Percentiles rank a stretch among this genome's conserved stretches.
Conservation (phyloP, 2,329 filamentous ascomycete species). For the Fusarium sp. region DNA sequence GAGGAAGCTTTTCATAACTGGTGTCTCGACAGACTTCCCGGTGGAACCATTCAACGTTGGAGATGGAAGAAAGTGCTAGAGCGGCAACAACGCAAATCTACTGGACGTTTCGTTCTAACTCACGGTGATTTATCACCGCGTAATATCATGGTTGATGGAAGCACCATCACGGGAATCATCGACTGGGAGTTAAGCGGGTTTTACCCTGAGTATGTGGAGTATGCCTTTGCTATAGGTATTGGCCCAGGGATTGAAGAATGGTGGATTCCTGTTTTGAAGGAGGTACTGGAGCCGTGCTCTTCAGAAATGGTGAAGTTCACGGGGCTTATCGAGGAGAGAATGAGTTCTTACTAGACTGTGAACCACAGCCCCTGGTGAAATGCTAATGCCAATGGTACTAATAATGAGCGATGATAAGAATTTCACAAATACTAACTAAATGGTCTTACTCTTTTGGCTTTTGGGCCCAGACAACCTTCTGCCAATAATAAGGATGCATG, state of each 20-base stretch:
- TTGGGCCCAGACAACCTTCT: constrained; percentile 27
- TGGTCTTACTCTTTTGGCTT: constrained; percentile 2
- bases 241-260: background rate
- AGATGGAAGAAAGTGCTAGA: background rate
- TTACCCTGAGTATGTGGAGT: constrained; percentile 1
- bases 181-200: constrained; percentile 8
- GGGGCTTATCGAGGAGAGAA: background rate
- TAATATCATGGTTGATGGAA: background rate
- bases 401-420: background rate
- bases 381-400: background rate
- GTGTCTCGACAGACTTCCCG: background rate
- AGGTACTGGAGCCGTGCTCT: background rate
- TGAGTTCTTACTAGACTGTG: background rate
- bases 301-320: background rate
- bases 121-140: constrained; percentile 3
- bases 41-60: background rate
- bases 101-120: background rate
- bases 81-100: background rate
- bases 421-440: background rate
- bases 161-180: background rate
- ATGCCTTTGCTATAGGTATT: background rate
- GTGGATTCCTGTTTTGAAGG: background rate
- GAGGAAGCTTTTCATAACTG: background rate
- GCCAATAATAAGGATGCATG: constrained; percentile 28
- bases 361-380: background rate